A percentile compares a stretch with the other conserved stretches of the same genome.
Conservation (phyloP, 2,329 filamentous ascomycete genomes). For the Xylariaceae sp. region DNA sequence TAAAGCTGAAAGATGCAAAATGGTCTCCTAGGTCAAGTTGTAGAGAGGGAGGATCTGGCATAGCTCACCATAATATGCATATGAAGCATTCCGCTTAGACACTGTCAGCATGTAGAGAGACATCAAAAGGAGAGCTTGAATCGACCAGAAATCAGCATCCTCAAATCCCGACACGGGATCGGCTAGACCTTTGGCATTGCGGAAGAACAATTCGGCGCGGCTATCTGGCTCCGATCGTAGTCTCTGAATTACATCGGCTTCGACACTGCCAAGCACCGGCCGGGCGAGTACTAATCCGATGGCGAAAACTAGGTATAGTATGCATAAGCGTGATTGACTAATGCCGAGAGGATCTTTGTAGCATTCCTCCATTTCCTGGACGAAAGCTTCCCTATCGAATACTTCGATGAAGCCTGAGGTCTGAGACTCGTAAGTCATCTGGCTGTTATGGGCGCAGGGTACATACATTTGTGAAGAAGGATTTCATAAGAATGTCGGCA, state of each 20-base stretch:
- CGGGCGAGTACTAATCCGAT: conserved; percentile 63
- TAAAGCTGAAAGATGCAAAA: background rate
- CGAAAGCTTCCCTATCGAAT: conserved; percentile 56
- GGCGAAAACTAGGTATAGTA: conserved; percentile 64
- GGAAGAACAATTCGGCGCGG: conserved; percentile 65
- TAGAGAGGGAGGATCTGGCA: background rate
- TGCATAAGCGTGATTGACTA: conserved; percentile 56
- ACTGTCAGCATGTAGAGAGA: conserved; percentile 64
- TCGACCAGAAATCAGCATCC: conserved; percentile 65
- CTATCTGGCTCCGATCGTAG: conserved; percentile 52
- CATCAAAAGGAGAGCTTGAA: conserved; percentile 66
- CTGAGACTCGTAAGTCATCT: conserved; percentile 39
- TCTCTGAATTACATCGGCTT: conserved; percentile 54
- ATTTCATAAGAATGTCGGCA: conserved; percentile 56
- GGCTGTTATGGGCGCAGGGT: background rate
- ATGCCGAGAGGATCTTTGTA: conserved; percentile 57
- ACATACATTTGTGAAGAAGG: conserved; percentile 64
- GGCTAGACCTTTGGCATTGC: conserved; percentile 57
- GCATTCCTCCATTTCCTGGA: conserved; percentile 52
- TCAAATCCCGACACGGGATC: conserved; percentile 55
- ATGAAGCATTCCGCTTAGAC: conserved; percentile 65
- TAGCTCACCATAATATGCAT: conserved; percentile 59
- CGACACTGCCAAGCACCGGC: conserved; percentile 51
- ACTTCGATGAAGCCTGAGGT: conserved; percentile 64
- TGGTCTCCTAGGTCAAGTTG: background rate